A percentile compares a stretch with the other conserved stretches of the same genome.
Conservation (phyloP, 768 basidiomycete genomes). For the Serendipita sp. region DNA sequence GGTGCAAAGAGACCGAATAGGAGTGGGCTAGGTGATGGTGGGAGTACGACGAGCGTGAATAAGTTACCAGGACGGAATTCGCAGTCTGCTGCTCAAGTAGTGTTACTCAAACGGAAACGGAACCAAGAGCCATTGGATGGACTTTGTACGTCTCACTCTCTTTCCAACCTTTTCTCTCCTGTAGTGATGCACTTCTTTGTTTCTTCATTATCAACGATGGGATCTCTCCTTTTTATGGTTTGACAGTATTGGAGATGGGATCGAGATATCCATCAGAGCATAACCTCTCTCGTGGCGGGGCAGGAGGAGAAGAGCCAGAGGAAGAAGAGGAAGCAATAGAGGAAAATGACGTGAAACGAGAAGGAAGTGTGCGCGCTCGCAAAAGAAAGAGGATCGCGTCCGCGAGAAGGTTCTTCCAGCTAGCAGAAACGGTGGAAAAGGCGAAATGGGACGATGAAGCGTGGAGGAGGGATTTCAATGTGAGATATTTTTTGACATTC, state of each 20-base stretch:
- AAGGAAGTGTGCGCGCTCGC: background rate
- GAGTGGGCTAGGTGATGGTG: too few species aligned
- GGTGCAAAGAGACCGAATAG: too few species aligned
- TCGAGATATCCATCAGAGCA: background rate
- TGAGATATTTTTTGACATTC: slow-evolving; percentile 16
- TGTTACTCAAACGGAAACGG: slow-evolving; percentile 70
- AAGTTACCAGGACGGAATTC: too few species aligned
- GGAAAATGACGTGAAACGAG: too few species aligned
- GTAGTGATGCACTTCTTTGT: too few species aligned
- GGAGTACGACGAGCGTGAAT: too few species aligned
- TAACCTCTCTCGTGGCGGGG: background rate
- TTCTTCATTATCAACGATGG: too few species aligned
- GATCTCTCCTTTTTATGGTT: too few species aligned
- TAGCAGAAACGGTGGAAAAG: slow-evolving; percentile 62
- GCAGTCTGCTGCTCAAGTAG: background rate
- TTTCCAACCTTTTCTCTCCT: too few species aligned
- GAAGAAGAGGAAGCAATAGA: background rate
- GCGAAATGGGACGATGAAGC: slow-evolving; percentile 45
- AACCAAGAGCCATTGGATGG: slow-evolving; percentile 73
- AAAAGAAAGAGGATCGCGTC: background rate
- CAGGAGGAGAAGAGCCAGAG: background rate
- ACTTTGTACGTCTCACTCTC: slow-evolving; percentile 33
- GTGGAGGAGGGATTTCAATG: slow-evolving; percentile 45
- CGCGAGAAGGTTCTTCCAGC: slow-evolving; percentile 49
- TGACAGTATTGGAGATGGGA: background rate